Evolutionary conservation across 768 basidiomycete genomes (phyloP), one percentile per base, ranked within the genome.

Genomic region (Russula brevipes): DNA sequence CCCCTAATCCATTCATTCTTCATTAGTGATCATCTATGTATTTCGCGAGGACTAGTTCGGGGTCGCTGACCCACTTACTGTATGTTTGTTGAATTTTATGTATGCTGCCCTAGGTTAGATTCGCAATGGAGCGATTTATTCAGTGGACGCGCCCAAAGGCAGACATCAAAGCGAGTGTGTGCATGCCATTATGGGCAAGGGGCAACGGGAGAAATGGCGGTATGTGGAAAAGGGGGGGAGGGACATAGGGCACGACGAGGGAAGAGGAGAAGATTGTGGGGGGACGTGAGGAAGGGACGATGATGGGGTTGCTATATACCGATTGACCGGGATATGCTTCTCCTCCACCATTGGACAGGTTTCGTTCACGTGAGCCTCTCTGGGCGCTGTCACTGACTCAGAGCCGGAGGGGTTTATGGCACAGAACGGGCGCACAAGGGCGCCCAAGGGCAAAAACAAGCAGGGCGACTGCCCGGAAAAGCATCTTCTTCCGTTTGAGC

Each of bases 301-400:
- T 62, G 63, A 63, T 64, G 62, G 33, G 61, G 65, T 66, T 64
- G 65, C 65, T 66, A 66, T 66, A 66, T 66, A 66, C 65, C 65
- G 65, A 66, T 59, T 57, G 57, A 57, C 61, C 65, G 61, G 61
- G 65, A 63, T 54, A 66, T 66, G 33, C 49, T 51, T 31, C 54
- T 39, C 24, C 16, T 14, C 41, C 47, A 16, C 36, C 17, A 64
- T 64, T 64, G 63, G 63, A 9, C 53, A 14, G 31, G 30, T 8
- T n/a, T 3, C 2, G 30, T 1, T 38, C 58, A 64, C 63, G 63
- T 64, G 63, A 60, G 41, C 17, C 16, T 11, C 4, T 19, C 4
- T 45, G 52, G 59, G 63, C 63, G 63, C 63, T 64, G 63, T 17
- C 4, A n/a, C 36, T 59, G 44, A 38, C 57, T n/a, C 44, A 44